phyloP scores from a whole-genome alignment of 2,329 filamentous ascomycete species.

The Pleomassaria siparia region DNA sequence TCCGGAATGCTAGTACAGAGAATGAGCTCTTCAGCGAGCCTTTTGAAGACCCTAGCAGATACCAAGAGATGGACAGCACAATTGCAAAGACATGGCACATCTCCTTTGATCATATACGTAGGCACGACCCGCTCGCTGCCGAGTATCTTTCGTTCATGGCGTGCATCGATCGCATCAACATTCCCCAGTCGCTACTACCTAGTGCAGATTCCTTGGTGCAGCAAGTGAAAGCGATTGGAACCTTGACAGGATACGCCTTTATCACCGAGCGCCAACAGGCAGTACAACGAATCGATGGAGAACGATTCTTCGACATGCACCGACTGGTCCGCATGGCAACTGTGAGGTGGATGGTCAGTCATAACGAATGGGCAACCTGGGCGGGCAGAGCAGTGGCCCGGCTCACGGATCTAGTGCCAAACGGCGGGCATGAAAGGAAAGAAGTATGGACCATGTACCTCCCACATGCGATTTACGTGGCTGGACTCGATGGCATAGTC shows the following conservation, averaged over 20 bases:
- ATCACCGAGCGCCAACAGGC: constrained; percentile 11
- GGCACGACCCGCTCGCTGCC: constrained; percentile 32
- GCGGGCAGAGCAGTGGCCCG: constrained; percentile 15
- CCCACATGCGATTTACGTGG: constrained; percentile 27
- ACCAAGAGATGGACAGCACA: constrained; percentile 39
- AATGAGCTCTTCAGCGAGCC: constrained; percentile 41
- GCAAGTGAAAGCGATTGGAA: constrained; percentile 22
- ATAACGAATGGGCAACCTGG: constrained; percentile 17
- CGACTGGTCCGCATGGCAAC: constrained; percentile 39
- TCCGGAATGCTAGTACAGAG: constrained; percentile 25
- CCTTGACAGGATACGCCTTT: constrained; percentile 25
- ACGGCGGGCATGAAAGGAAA: constrained; percentile 17
- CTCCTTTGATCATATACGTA: constrained; percentile 41
- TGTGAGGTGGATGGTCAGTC: constrained; percentile 31
- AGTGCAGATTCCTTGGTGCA: constrained; percentile 6
- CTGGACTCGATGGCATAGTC: constrained; percentile 3
- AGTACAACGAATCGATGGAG: not conserved
- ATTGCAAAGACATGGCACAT: constrained; percentile 48
- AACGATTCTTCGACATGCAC: constrained; percentile 31
- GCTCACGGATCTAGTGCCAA: constrained; percentile 25
- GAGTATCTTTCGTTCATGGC: constrained; percentile 38
- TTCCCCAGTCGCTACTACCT: constrained; percentile 14
- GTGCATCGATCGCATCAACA: constrained; percentile 12
- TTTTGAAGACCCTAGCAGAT: constrained; percentile 42
- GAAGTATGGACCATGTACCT: constrained; percentile 32